Evolutionary conservation across 2,329 filamentous ascomycete species (phyloP).

Genomic region (Colletotrichum liriopes): DNA sequence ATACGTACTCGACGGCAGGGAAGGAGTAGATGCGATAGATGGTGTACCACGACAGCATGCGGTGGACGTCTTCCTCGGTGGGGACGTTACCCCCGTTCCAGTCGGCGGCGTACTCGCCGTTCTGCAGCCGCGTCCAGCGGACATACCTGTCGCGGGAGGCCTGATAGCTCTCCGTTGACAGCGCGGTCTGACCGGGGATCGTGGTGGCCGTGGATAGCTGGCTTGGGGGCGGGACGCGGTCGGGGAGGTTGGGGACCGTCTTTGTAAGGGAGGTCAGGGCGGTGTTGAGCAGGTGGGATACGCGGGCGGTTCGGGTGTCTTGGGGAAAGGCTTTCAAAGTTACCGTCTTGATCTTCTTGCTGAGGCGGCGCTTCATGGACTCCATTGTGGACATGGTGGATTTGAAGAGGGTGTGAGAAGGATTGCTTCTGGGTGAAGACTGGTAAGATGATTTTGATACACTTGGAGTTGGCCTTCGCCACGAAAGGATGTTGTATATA

Average conservation of each 20-base stretch:
- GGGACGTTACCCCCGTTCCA: conserved; percentile 15
- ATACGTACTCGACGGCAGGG: conserved; percentile 1
- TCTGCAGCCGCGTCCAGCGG: background rate
- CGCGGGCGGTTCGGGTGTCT: background rate
- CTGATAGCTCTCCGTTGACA: background rate
- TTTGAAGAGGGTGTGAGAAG: background rate
- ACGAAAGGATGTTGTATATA: background rate
- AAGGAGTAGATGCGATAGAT: background rate
- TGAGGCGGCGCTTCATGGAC: background rate
- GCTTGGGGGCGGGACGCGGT: conserved; percentile 6
- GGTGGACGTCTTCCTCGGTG: background rate
- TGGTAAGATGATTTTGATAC: background rate
- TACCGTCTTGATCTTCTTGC: background rate
- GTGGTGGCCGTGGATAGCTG: background rate
- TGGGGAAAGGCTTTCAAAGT: background rate
- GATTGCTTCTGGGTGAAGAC: background rate
- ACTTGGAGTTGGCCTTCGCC: background rate
- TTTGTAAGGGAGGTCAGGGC: background rate
- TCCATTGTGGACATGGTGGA: background rate
- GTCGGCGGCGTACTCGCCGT: conserved; percentile 5
- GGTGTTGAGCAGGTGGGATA: background rate
- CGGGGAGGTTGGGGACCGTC: background rate
- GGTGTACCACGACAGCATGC: conserved; percentile 25
- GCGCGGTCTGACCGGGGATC: background rate
- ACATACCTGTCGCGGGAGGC: conserved; percentile 4